These are phyloP conservation scores for Colletotrichum sidae DNA, from an alignment of 2,329 filamentous ascomycete species.

Conservation along the genomic window DNA sequence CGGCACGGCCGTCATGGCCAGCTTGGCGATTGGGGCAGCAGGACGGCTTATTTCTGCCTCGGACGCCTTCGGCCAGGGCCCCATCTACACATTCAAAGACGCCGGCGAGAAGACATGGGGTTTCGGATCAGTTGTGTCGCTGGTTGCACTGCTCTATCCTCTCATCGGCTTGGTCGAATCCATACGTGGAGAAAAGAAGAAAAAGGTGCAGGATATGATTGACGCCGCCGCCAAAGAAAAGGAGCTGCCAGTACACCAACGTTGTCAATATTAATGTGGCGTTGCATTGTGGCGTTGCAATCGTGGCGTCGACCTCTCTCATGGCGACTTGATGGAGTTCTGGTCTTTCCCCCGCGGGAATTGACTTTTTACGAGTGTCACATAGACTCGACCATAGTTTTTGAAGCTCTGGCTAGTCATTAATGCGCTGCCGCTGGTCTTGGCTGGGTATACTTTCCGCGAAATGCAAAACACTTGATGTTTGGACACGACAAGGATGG, in stretches of 20 bases:
- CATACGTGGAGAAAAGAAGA: conserved; percentile 59
- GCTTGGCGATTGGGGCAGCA: conserved; percentile 69
- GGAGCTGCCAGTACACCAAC: background rate
- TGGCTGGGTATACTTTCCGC: too few species aligned
- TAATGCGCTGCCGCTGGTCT: too few species aligned
- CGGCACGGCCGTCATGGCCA: conserved; percentile 66
- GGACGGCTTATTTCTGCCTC: conserved; percentile 67
- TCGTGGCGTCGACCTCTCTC: too few species aligned
- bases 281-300: too few species aligned
- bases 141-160: conserved; percentile 70
- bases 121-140: conserved; percentile 71
- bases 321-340: too few species aligned
- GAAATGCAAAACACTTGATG: too few species aligned
- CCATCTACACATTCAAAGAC: conserved; percentile 63
- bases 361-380: too few species aligned
- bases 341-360: too few species aligned
- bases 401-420: too few species aligned
- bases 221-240: conserved; percentile 5
- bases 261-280: too few species aligned
- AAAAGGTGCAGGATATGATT: conserved; percentile 37
- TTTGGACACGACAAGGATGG: too few species aligned
- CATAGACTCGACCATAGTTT: too few species aligned
- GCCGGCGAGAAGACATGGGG: conserved; percentile 68
- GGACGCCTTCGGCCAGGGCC: conserved; percentile 67
- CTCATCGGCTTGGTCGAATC: conserved; percentile 71